Base-by-base conservation (phyloP, 805 yeast species). In the Cyberlindnera suaveolens region DNA sequence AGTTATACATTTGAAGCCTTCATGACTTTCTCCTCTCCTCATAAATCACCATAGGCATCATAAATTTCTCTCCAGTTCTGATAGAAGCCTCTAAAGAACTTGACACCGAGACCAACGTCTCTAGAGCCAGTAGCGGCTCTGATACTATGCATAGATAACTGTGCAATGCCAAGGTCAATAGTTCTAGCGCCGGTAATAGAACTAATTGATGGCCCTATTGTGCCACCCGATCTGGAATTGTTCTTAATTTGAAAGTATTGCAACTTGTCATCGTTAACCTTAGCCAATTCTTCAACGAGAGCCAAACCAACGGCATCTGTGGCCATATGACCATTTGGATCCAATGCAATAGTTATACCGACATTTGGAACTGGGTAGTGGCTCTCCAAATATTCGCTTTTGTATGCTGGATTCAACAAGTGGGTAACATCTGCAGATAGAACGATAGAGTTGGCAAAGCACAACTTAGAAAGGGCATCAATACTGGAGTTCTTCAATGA, bases 181-280 rank as follows among this genome's bases (percentile, higher is more conserved):
- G 91, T 82, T 56, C 86, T 71, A 4, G 85, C 85, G 43, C 88
- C 88, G 1, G 86, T 79, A 49, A 72, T 76, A 34, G 75, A 64
- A 14, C 85, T 68, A 42, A 81, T 67, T 10, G 74, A 70, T 18
- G 87, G 96, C 0, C 96, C 96, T 58, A 88, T 85, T 23, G 96
- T 86, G 33, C 95, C 95, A 29, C 96, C 96, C 1, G 89, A 81
- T 59, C 93, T 76, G 14, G 85, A 75, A 60, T 82, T 90, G 65
- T 88, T 87, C 63, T 93, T 77, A 61, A 85, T 83, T 58, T 87
- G 96, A 79, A 86, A 86, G 64, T 78, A 80, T 65, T 88, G 96
- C 26, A 87, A 51, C 42, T 67, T 65, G 59, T 84, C 88, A 40
- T 71, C 82, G 47, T 85, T 80, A 41, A 66, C 58, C 45, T 75